phyloP scores from a whole-genome alignment of 768 basidiomycete species.

The Boletus vermiculosoides region DNA sequence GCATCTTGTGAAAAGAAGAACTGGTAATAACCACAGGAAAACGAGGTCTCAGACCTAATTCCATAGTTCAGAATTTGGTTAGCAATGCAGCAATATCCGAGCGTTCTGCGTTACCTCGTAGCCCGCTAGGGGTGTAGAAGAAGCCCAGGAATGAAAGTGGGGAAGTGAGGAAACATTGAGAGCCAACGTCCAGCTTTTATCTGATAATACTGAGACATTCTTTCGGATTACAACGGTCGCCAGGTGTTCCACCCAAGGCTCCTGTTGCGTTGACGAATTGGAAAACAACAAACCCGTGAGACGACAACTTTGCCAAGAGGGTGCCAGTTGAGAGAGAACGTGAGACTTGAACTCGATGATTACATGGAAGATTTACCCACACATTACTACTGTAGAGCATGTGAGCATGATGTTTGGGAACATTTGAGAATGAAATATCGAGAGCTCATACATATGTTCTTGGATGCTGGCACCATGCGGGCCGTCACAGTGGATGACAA shows the following conservation, averaged over 20 bases:
- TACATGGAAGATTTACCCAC: neutral
- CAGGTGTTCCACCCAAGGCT: constrained; percentile 1
- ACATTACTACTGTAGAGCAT: neutral
- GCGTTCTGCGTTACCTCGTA: constrained; percentile 7
- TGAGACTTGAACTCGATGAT: neutral
- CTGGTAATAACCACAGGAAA: constrained; percentile 10
- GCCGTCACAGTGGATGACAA: neutral
- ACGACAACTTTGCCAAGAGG: neutral
- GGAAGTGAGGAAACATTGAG: neutral
- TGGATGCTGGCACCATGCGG: neutral
- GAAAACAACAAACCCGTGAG: neutral
- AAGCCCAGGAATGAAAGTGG: neutral
- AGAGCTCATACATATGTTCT: neutral
- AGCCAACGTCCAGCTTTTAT: constrained; percentile 5
- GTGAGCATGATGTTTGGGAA: neutral
- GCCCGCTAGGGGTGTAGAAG: constrained; percentile 9
- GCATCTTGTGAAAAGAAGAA: constrained; percentile 13
- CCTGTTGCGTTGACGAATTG: neutral
- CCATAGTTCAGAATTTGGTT: neutral
- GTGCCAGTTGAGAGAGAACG: neutral
- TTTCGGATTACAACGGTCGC: constrained; percentile 7
- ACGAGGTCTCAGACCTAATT: constrained; percentile 26
- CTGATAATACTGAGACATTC: constrained; percentile 1
- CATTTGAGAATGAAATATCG: neutral
- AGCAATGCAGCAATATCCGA: neutral